These are phyloP conservation scores for Yamadazyma paraphyllophila DNA, from an alignment of 805 yeast genomes.

Conservation along the genomic window DNA sequence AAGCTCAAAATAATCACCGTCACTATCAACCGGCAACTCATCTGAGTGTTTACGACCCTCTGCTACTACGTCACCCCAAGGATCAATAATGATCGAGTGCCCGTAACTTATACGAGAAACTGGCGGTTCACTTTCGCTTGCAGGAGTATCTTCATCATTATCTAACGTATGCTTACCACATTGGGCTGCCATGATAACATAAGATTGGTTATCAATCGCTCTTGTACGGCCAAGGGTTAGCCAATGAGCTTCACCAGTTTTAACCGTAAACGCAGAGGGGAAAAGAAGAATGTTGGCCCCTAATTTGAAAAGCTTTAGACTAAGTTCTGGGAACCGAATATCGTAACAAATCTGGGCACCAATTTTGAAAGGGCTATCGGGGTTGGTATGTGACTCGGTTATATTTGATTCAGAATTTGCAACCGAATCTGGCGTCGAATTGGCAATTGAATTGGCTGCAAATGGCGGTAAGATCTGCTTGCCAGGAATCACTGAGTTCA, in stretches of 20 bases:
- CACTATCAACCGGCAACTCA: constrained; percentile 14
- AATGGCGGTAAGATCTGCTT: constrained; percentile 50
- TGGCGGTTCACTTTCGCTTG: constrained; percentile 30
- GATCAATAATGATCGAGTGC: constrained; percentile 81
- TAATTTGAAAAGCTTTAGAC: constrained; percentile 55
- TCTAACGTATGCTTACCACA: constrained; percentile 67
- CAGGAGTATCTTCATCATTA: constrained; percentile 10
- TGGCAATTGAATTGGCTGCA: constrained; percentile 35
- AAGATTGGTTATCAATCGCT: constrained; percentile 86
- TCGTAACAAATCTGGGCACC: constrained; percentile 85
- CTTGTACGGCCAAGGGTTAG: constrained; percentile 72
- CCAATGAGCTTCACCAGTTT: constrained; percentile 94
- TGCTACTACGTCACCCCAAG: constrained; percentile 82
- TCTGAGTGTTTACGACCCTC: constrained; percentile 36
- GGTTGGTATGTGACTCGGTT: no score
- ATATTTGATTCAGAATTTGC: no score
- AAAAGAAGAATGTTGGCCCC: constrained; percentile 80
- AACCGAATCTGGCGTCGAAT: background rate
- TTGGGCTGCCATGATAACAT: constrained; percentile 87
- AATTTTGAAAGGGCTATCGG: constrained; percentile 33
- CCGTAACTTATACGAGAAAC: constrained; percentile 72
- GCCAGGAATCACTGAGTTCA: constrained; percentile 83
- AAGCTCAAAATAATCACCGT: constrained; percentile 38
- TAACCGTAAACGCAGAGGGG: constrained; percentile 91
- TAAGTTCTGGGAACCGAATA: constrained; percentile 81